These are phyloP conservation scores for Capsicum chinense DNA, from an alignment of 257 asterid species.

Conservation along the genomic window DNA sequence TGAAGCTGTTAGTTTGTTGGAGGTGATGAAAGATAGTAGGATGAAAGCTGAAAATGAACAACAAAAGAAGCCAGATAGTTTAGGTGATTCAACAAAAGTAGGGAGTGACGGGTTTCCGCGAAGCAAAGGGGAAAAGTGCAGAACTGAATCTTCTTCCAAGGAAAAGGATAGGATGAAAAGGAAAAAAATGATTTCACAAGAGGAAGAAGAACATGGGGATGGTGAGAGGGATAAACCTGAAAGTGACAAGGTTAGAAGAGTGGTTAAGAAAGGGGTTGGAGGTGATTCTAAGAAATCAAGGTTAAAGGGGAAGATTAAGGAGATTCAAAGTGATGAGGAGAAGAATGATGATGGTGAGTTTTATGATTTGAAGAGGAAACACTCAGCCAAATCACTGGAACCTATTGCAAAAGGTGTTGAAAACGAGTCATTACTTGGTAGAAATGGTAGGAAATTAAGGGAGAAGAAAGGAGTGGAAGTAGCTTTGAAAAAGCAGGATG, in stretches of 20 bases:
- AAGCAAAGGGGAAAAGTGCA: background rate
- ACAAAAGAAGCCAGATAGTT: background rate
- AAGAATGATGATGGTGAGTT: slow-evolving; percentile 21
- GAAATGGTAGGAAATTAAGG: slow-evolving; percentile 23
- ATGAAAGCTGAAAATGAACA: background rate
- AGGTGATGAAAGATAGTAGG: slow-evolving; percentile 4
- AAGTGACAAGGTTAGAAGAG: background rate
- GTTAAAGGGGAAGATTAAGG: slow-evolving; percentile 27
- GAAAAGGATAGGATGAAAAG: slow-evolving; percentile 18
- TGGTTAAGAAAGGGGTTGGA: background rate
- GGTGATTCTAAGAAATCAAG: slow-evolving; percentile 19
- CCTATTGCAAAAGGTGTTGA: background rate
- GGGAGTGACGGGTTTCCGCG: too few relatives aligned
- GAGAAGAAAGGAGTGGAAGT: slow-evolving; percentile 20
- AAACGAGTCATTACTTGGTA: slow-evolving; percentile 8
- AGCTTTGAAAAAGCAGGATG: slow-evolving; percentile 3
- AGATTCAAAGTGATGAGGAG: slow-evolving; percentile 25
- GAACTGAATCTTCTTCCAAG: background rate
- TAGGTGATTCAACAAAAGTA: background rate
- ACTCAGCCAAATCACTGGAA: slow-evolving; percentile 7
- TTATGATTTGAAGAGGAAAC: slow-evolving; percentile 29
- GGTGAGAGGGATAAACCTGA: background rate
- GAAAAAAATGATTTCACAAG: background rate
- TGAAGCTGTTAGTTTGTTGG: background rate
- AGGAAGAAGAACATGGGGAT: background rate